These are phyloP conservation scores for Lepiota venenata DNA, from an alignment of 768 basidiomycete genomes.

Conservation along the genomic window DNA sequence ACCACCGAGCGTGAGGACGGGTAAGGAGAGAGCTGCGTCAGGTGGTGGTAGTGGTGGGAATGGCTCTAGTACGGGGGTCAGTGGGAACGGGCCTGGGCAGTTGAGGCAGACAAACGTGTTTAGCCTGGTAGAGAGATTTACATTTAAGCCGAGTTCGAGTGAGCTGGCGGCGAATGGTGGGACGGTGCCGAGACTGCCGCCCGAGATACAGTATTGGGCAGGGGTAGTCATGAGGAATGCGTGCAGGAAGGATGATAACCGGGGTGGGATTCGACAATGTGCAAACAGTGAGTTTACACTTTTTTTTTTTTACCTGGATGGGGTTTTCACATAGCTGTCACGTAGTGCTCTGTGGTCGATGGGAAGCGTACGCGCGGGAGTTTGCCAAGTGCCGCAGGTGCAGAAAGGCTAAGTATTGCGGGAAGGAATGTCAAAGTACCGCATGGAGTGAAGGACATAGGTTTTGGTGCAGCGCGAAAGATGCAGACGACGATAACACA, in stretches of 20 bases:
- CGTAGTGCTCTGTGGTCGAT: slow-evolving; percentile 88
- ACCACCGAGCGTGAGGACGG: not conserved
- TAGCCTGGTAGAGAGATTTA: slow-evolving; percentile 94
- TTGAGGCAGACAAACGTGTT: slow-evolving; percentile 85
- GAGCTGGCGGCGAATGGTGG: slow-evolving; percentile 28
- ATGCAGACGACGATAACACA: slow-evolving; percentile 41
- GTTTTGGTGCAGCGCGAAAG: slow-evolving; percentile 84
- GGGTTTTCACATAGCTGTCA: not conserved
- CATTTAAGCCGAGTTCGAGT: slow-evolving; percentile 84
- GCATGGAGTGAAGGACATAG: slow-evolving; percentile 97
- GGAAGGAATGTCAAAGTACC: slow-evolving; percentile 93
- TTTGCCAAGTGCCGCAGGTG: slow-evolving; percentile 97
- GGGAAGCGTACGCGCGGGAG: slow-evolving; percentile 91
- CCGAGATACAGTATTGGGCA: slow-evolving; percentile 98
- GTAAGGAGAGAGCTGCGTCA: slow-evolving; percentile 12
- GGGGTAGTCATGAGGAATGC: slow-evolving; percentile 99
- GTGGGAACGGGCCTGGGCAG: slow-evolving; percentile 1
- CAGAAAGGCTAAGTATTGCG: slow-evolving; percentile 97
- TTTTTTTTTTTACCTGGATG: slow-evolving; percentile 4
- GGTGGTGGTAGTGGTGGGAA: not conserved
- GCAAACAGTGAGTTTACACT: slow-evolving; percentile 81
- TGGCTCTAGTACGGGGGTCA: not conserved
- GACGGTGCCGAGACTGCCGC: slow-evolving; percentile 52
- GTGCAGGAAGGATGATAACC: slow-evolving; percentile 92
- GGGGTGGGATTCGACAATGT: slow-evolving; percentile 94